Conservation (phyloP, 2,329 filamentous ascomycete species). For the Aspergillus sp. region DNA sequence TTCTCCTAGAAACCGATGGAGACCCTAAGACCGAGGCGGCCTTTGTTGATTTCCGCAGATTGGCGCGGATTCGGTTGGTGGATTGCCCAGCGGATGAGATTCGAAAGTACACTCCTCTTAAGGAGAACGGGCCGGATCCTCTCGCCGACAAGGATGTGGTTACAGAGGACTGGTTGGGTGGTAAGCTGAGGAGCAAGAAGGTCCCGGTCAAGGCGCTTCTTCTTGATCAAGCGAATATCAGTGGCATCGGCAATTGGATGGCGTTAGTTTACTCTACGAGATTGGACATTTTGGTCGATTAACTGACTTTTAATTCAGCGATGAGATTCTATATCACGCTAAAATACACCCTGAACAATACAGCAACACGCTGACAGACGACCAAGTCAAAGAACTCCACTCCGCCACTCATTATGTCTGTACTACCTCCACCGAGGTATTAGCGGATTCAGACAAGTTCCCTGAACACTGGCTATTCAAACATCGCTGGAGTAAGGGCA, state of each 20-base stretch:
- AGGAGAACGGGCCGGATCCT: slow-evolving; percentile 92
- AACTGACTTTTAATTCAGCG: slow-evolving; percentile 43
- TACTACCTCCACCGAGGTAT: slow-evolving; percentile 70
- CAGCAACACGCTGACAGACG: slow-evolving; percentile 73
- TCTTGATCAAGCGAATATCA: slow-evolving; percentile 83
- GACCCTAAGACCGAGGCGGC: slow-evolving; percentile 65
- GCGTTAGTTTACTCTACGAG: slow-evolving; percentile 49
- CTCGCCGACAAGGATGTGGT: slow-evolving; percentile 77
- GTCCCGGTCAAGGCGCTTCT: slow-evolving; percentile 88
- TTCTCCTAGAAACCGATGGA: slow-evolving; percentile 68
- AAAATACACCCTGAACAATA: slow-evolving; percentile 90
- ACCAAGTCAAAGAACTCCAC: slow-evolving; percentile 71
- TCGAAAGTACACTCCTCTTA: slow-evolving; percentile 72
- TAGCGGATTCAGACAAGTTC: slow-evolving; percentile 81
- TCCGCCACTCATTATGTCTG: slow-evolving; percentile 76
- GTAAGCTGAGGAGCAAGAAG: slow-evolving; percentile 70
- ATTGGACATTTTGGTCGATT: not conserved
- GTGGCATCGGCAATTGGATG: slow-evolving; percentile 96
- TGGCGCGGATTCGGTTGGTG: slow-evolving; percentile 77
- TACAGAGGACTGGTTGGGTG: slow-evolving; percentile 71
- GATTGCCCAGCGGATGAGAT: slow-evolving; percentile 77
- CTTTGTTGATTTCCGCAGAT: slow-evolving; percentile 79
- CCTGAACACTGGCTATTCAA: slow-evolving; percentile 87
- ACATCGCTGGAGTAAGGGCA: slow-evolving; percentile 85
- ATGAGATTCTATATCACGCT: slow-evolving; percentile 89